Base-by-base conservation (phyloP, 768 basidiomycete species). In the Sporobolomyces roseus region DNA sequence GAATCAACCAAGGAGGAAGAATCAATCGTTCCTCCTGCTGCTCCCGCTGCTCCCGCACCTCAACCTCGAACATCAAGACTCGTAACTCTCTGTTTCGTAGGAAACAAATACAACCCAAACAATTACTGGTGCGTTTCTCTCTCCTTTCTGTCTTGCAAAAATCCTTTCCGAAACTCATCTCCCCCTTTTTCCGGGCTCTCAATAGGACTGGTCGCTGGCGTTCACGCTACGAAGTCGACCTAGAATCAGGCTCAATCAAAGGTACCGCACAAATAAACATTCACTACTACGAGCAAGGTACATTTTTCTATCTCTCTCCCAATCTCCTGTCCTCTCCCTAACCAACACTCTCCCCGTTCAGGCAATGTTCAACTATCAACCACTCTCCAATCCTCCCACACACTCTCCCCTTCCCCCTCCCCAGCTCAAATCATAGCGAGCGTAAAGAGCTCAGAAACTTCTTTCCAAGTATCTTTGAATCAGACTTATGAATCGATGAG, bases 211-310 rank as follows among this genome's bases (percentile, higher is more conserved):
- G 94, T 38, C 83, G 93, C 77, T 98, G 94, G 94, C 85, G 93
- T 45, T 93, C 92, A 9, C 84, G 87, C 72, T 98, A 96, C 78
- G 77, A 81, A 13, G 81, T 96, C 55, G 86, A 94, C 77, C 78
- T 89, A 45, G 83, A 82, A 23, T 81, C 83, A 46, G 83, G 84
- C 61, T 83, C 79, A 66, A 38, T 74, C 23, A 36, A 50, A 30
- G 81, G 96, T 8, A 78, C 80, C n/a, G 93, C 92, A 0, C 84
- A 81, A 74, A 85, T 96, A 50, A 89, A 92, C 74, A 87, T 97
- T 17, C 96, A 99, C 78, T 98, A 98, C 77, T 98, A 93, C 76
- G 96, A 99, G 78, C 91, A 96, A 77, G 94, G 94, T 66, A 23
- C 19, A 64, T 35, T 49, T 27, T 51, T 19, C 9, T 41, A 9